Conservation (phyloP, 345 rosid genomes). For the Citropsis articulata region DNA sequence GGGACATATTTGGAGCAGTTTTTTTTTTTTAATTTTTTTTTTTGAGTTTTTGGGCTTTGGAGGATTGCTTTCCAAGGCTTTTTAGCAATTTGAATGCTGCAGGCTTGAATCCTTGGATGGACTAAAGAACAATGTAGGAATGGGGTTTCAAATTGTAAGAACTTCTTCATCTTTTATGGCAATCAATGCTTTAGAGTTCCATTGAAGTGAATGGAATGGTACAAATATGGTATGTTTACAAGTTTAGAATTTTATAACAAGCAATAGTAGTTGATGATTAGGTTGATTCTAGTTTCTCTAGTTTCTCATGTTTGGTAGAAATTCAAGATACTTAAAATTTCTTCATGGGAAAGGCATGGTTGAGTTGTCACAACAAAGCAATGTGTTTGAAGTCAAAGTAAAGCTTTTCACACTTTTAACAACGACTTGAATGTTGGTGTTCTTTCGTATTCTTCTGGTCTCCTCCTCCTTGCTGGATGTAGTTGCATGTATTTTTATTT, state of each 20-base stretch:
- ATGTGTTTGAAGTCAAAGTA: conserved; percentile 8
- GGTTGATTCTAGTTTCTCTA: conserved; percentile 2
- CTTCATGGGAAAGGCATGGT: background rate
- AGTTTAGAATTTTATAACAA: background rate
- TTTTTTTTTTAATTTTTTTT: background rate
- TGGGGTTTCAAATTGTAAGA: conserved; percentile 39
- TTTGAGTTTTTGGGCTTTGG: background rate
- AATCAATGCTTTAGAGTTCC: conserved; percentile 20
- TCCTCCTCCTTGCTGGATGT: background rate
- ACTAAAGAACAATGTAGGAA: conserved; percentile 23
- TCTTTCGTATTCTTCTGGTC: background rate
- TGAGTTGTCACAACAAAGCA: background rate
- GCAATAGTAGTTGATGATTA: conserved; percentile 1
- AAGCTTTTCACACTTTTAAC: background rate
- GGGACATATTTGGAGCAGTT: conserved; percentile 33
- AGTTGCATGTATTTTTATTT: background rate
- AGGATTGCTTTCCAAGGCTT: conserved; percentile 23
- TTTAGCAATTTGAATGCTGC: conserved; percentile 7
- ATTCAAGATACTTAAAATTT: background rate
- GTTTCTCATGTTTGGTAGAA: background rate
- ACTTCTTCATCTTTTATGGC: conserved; percentile 23
- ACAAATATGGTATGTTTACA: background rate
- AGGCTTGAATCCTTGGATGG: conserved; percentile 17
- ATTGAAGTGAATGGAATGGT: conserved; percentile 19
- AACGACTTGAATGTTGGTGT: background rate